phyloP scores from a whole-genome alignment of 192 early-diverging fungal genomes.

The Gigaspora rosea region DNA sequence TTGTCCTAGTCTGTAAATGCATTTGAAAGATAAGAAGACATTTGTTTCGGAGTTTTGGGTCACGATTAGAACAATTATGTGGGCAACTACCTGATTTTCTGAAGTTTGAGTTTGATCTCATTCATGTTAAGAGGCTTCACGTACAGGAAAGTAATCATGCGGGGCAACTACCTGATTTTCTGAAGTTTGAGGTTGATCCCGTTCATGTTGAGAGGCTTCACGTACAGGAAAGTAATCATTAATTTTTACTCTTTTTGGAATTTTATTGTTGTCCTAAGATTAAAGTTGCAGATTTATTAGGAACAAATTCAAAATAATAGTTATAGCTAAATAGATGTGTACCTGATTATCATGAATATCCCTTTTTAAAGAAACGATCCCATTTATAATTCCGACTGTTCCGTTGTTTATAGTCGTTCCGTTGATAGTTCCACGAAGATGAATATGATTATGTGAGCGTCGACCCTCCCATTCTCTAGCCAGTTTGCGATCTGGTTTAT shows the following conservation, averaged over 20 bases:
- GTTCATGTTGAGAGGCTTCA: neutral
- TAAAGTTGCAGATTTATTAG: constrained; percentile 12
- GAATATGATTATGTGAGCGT: neutral
- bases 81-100: too few relatives aligned
- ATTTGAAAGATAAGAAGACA: neutral
- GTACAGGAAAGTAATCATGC: neutral
- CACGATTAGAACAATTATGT: too few relatives aligned
- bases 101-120: neutral
- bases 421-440: constrained; percentile 1
- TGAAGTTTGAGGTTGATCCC: neutral
- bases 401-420: constrained; percentile 1
- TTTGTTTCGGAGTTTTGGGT: neutral
- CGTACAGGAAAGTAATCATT: neutral
- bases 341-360: neutral
- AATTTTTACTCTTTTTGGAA: constrained; percentile 9
- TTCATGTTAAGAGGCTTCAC: neutral
- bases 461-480: constrained; percentile 9
- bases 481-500: constrained; percentile 5
- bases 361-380: neutral
- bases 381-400: neutral
- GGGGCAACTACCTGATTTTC: too few relatives aligned
- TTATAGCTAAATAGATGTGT: neutral
- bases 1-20: neutral
- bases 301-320: neutral
- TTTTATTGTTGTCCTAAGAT: constrained; percentile 6